phyloP scores from a whole-genome alignment of 805 yeast species.

The Lachancea lanzarotensis region DNA sequence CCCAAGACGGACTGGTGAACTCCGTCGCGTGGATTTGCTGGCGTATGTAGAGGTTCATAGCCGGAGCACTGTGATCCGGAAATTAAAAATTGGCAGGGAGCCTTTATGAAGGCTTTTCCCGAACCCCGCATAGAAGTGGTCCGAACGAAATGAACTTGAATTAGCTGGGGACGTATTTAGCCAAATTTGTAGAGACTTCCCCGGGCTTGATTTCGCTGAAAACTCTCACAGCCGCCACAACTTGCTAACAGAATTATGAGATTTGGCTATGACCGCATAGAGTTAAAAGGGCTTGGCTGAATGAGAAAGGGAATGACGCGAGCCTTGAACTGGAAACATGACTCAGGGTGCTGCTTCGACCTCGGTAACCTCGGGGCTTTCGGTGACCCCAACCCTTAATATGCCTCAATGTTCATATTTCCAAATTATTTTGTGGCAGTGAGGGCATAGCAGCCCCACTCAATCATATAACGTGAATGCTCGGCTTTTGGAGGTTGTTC shows the following conservation, averaged over 20 bases:
- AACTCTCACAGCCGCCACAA: conserved; percentile 65
- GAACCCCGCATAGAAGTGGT: too few relatives aligned
- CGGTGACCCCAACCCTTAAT: conserved; percentile 53
- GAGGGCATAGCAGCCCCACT: conserved; percentile 48
- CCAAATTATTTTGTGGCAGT: conserved; percentile 70
- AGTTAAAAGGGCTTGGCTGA: conserved; percentile 77
- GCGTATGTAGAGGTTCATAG: too few relatives aligned
- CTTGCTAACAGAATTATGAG: conserved; percentile 62
- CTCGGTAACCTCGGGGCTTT: conserved; percentile 64
- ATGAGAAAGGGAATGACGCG: conserved; percentile 53
- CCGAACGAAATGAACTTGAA: too few relatives aligned
- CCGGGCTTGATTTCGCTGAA: conserved; percentile 42
- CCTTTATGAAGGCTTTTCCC: too few relatives aligned
- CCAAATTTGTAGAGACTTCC: not conserved
- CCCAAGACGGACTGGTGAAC: too few relatives aligned
- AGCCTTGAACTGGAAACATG: too few relatives aligned
- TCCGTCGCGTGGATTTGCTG: too few relatives aligned
- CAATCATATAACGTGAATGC: conserved; percentile 30
- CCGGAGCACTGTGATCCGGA: too few relatives aligned
- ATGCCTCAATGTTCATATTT: conserved; percentile 52
- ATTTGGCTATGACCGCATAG: conserved; percentile 72
- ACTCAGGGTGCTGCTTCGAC: conserved; percentile 62
- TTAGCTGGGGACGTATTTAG: too few relatives aligned
- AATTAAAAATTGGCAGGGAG: too few relatives aligned
- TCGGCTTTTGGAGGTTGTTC: conserved; percentile 46